A percentile compares a stretch with the other conserved stretches of the same genome.
Evolutionary conservation across 352 stramenopile genomes (phyloP).

Genomic region (Pythium sp.): DNA sequence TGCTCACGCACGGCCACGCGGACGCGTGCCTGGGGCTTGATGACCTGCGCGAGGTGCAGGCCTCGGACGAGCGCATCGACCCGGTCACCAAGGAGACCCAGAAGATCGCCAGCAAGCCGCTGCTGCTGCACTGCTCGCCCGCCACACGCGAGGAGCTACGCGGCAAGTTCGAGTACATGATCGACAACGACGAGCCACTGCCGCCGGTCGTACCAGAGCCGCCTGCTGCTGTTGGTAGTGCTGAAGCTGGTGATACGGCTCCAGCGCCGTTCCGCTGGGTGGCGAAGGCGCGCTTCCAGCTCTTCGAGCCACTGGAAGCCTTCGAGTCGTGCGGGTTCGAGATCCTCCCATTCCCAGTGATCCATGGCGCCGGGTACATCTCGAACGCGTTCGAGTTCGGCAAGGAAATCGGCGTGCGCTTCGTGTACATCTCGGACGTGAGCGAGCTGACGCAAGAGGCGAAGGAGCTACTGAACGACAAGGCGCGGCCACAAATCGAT

Average conservation of each 20-base stretch:
- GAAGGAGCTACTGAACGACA: conserved; percentile 52
- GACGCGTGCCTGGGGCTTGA: conserved; percentile 83
- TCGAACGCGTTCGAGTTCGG: conserved; percentile 85
- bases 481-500: conserved; percentile 55
- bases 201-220: neutral
- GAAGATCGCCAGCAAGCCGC: conserved; percentile 48
- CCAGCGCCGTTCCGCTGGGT: conserved; percentile 68
- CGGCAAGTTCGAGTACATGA: conserved; percentile 80
- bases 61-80: conserved; percentile 48
- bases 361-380: conserved; percentile 77
- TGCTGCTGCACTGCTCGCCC: conserved; percentile 61
- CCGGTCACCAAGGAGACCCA: conserved; percentile 53
- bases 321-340: conserved; percentile 49
- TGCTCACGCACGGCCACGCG: conserved; percentile 86
- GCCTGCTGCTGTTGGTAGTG: neutral
- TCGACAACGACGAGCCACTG: conserved; percentile 36
- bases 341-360: conserved; percentile 73
- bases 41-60: conserved; percentile 81
- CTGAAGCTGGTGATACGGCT: neutral
- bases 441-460: conserved; percentile 70
- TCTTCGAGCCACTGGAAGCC: conserved; percentile 46
- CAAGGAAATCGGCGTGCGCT: conserved; percentile 49
- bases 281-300: conserved; percentile 66
- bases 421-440: conserved; percentile 90
- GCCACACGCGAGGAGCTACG: conserved; percentile 56